These are phyloP conservation scores for Anthoceros angustus DNA, from an alignment of 225 moss, liverwort and hornwort genomes.

Conservation along the genomic window DNA sequence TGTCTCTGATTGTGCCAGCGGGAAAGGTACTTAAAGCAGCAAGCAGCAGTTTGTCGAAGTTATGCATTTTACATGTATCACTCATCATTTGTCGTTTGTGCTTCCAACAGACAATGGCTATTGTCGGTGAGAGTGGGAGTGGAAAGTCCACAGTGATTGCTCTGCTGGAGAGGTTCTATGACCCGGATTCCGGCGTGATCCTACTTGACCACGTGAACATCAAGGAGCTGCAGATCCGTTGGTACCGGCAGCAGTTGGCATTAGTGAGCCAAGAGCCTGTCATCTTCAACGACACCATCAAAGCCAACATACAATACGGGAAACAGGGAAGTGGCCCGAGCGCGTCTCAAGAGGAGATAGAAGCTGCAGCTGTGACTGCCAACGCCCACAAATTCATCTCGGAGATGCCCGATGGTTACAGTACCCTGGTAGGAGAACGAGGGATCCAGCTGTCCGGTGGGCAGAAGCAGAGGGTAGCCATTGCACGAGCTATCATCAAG, in stretches of 20 bases:
- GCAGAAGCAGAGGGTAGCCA: slow-evolving; percentile 91
- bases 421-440: slow-evolving; percentile 76
- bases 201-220: slow-evolving; percentile 66
- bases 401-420: slow-evolving; percentile 48
- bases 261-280: slow-evolving; percentile 97
- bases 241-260: slow-evolving; percentile 60
- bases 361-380: slow-evolving; percentile 48
- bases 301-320: slow-evolving; percentile 66
- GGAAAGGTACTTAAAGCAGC: slow-evolving; percentile 5
- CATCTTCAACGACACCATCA: slow-evolving; percentile 61
- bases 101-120: slow-evolving; percentile 62
- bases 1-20: slow-evolving; percentile 2
- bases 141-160: slow-evolving; percentile 89
- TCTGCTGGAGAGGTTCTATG: slow-evolving; percentile 85
- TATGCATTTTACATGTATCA: slow-evolving; percentile 7
- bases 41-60: not conserved
- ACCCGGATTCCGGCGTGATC: slow-evolving; percentile 58
- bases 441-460: slow-evolving; percentile 91
- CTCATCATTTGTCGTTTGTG: slow-evolving; percentile 53
- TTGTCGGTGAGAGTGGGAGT: slow-evolving; percentile 85
- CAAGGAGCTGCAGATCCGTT: slow-evolving; percentile 51
- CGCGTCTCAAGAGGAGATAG: slow-evolving; percentile 31
- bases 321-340: slow-evolving; percentile 41
- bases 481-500: slow-evolving; percentile 85
- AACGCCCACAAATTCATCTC: slow-evolving; percentile 72